Evolutionary conservation across 1,139 yeast species (phyloP).

Genomic region (Scheffersomyces cryptocercus): DNA sequence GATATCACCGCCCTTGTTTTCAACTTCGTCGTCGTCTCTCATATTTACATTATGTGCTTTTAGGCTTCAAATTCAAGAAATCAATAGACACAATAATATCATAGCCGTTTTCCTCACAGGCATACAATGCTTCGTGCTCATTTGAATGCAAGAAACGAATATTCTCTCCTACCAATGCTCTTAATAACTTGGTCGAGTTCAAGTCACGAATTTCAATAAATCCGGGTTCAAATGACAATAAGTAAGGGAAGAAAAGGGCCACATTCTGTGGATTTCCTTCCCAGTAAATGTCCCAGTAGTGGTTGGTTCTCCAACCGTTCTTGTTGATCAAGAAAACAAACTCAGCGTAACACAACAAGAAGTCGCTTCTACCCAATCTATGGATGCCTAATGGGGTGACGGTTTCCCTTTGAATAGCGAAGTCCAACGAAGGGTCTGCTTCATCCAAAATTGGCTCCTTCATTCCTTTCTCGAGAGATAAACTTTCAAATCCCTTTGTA

Average conservation of each 20-base stretch:
- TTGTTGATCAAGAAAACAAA: slow-evolving; percentile 92
- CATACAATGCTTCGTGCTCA: slow-evolving; percentile 92
- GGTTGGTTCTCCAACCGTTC: slow-evolving; percentile 95
- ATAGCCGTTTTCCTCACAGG: slow-evolving; percentile 86
- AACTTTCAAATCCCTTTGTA: slow-evolving; percentile 93
- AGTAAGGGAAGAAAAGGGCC: slow-evolving; percentile 91
- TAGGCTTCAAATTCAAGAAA: slow-evolving; percentile 60
- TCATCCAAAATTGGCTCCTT: slow-evolving; percentile 85
- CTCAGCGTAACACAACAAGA: slow-evolving; percentile 83
- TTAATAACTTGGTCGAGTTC: slow-evolving; percentile 78
- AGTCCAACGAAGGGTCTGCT: slow-evolving; percentile 94
- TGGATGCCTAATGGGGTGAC: slow-evolving; percentile 91
- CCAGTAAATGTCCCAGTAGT: slow-evolving; percentile 95
- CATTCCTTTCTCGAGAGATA: slow-evolving; percentile 74
- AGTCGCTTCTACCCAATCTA: slow-evolving; percentile 76
- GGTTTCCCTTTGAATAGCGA: slow-evolving; percentile 80
- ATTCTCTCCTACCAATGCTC: slow-evolving; percentile 94
- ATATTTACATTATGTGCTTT: slow-evolving; percentile 7
- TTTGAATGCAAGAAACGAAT: slow-evolving; percentile 85
- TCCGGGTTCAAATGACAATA: slow-evolving; percentile 84
- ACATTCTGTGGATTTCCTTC: slow-evolving; percentile 93
- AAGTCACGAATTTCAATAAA: slow-evolving; percentile 92
- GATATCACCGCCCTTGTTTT: no score
- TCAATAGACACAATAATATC: slow-evolving; percentile 92
- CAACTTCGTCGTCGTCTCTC: no score